Percentiles rank a stretch among this genome's conserved stretches.
phyloP scores from a whole-genome alignment of 352 stramenopile species.

The Aphanomyces stellatus region DNA sequence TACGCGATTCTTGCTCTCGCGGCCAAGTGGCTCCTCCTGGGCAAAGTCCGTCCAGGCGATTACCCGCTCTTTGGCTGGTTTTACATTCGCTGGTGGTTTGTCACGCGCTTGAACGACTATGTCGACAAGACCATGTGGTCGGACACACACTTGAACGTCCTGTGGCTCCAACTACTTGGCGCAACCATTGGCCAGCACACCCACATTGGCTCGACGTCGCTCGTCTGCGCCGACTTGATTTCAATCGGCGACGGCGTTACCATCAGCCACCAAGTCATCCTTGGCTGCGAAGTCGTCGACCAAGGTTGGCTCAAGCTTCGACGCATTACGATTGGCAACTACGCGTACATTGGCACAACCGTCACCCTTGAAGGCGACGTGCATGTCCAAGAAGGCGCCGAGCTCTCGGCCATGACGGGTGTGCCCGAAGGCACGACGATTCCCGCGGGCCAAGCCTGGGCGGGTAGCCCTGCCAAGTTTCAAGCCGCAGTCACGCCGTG shows the following conservation, averaged over 20 bases:
- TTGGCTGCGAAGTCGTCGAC: neutral
- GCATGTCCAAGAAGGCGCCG: neutral
- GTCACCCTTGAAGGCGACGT: neutral
- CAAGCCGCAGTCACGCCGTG: neutral
- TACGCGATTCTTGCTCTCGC: neutral
- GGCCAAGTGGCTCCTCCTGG: neutral
- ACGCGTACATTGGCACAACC: neutral
- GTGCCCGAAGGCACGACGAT: neutral
- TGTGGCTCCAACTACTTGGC: neutral
- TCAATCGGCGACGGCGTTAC: neutral
- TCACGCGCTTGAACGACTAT: neutral
- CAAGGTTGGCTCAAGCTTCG: neutral
- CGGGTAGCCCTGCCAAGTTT: neutral
- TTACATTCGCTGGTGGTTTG: constrained; percentile 8
- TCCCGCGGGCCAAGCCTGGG: neutral
- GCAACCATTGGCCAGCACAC: neutral
- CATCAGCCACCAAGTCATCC: neutral
- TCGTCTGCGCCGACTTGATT: neutral
- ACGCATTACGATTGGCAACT: neutral
- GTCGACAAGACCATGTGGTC: neutral
- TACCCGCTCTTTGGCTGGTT: neutral
- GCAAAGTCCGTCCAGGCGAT: neutral
- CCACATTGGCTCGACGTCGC: neutral
- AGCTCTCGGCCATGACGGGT: neutral
- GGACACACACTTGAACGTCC: neutral